A percentile compares a stretch with the other conserved stretches of the same genome.
Conservation (phyloP, 2,329 filamentous ascomycete genomes). For the Metarhizium album region DNA sequence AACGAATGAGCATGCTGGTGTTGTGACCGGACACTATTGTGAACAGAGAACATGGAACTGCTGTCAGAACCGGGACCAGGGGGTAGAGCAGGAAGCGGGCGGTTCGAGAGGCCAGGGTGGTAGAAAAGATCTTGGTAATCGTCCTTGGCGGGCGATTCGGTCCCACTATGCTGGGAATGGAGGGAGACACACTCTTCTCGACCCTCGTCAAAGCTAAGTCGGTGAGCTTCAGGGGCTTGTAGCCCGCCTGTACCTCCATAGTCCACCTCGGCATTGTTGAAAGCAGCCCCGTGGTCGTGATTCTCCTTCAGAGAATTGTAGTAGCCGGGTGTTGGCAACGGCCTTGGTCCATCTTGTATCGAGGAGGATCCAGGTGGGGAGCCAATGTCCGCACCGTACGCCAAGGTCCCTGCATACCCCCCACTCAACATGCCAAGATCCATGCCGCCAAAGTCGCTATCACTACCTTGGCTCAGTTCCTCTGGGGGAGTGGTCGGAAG, state of each 20-base stretch:
- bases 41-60: slow-evolving; percentile 38
- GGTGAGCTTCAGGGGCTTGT: slow-evolving; percentile 60
- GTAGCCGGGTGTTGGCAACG: slow-evolving; percentile 35
- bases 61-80: slow-evolving; percentile 52
- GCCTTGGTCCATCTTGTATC: slow-evolving; percentile 34
- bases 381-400: slow-evolving; percentile 38
- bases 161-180: slow-evolving; percentile 44
- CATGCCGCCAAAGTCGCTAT: slow-evolving; percentile 60
- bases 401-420: slow-evolving; percentile 47
- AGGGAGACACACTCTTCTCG: slow-evolving; percentile 58
- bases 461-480: slow-evolving; percentile 44
- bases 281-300: slow-evolving; percentile 27
- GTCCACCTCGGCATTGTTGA: slow-evolving; percentile 63
- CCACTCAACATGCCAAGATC: slow-evolving; percentile 68
- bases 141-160: slow-evolving; percentile 56
- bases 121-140: slow-evolving; percentile 90
- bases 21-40: slow-evolving; percentile 28
- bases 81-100: slow-evolving; percentile 52
- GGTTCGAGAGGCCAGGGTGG: slow-evolving; percentile 65
- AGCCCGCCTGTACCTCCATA: slow-evolving; percentile 85
- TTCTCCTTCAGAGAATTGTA: slow-evolving; percentile 15
- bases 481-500: slow-evolving; percentile 37
- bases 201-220: slow-evolving; percentile 85
- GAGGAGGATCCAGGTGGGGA: slow-evolving; percentile 27
- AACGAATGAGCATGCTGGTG: slow-evolving; percentile 40